These are phyloP conservation scores for Hyaloperonospora brassicae DNA, from an alignment of 352 stramenopile genomes.

Conservation along the genomic window DNA sequence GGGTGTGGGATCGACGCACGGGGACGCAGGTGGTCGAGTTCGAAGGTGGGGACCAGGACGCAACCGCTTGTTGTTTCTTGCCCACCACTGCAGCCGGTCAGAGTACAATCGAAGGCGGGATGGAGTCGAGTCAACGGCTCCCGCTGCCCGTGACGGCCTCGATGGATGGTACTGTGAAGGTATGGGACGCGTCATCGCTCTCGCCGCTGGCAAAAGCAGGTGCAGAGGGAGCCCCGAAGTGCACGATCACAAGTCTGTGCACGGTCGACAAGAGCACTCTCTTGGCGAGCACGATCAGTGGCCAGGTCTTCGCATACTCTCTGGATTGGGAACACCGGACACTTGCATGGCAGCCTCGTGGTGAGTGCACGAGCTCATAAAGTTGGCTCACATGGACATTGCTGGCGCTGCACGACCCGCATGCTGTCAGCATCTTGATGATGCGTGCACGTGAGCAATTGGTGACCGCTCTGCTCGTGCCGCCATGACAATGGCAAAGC, in stretches of 20 bases:
- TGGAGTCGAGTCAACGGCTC: conserved; percentile 4
- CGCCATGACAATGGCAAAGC: too few species aligned
- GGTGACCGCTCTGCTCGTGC: too few species aligned
- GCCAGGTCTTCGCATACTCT: conserved; percentile 36
- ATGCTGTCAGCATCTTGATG: too few species aligned
- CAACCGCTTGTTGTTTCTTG: conserved; percentile 68
- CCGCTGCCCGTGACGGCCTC: conserved; percentile 54
- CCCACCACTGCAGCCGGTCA: conserved; percentile 2
- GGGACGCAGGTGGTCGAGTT: conserved; percentile 51
- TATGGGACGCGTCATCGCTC: conserved; percentile 43
- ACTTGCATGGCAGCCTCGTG: conserved; percentile 10
- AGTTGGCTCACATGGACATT: conserved; percentile 18
- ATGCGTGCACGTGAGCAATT: too few species aligned
- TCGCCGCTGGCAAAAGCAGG: conserved; percentile 37
- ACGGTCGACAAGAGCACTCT: conserved; percentile 25
- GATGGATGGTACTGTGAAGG: conserved; percentile 70
- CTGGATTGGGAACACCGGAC: conserved; percentile 25
- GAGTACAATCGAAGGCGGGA: conserved; percentile 6
- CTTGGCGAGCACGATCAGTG: conserved; percentile 53
- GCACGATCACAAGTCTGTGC: conserved; percentile 65
- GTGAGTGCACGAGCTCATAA: conserved; percentile 3
- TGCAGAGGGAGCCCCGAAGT: conserved; percentile 11
- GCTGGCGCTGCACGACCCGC: not conserved
- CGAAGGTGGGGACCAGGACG: conserved; percentile 64
- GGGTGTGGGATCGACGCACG: conserved; percentile 73